Conservation (phyloP, 2,329 filamentous ascomycete species). For the Fusarium dimerum region DNA sequence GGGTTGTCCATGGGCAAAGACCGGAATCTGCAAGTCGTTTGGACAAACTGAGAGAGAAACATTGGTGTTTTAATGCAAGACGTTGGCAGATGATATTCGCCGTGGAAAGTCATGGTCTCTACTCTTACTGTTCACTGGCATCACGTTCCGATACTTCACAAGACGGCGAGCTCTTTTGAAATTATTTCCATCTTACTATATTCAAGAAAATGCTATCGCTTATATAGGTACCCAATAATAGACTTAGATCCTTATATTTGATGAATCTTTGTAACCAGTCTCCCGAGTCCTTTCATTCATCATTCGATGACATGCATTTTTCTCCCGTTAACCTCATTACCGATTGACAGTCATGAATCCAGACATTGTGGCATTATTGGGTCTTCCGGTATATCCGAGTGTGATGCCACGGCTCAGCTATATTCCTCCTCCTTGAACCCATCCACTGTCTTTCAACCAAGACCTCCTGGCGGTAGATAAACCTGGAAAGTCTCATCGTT, state of each 20-base stretch:
- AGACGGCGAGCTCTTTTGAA: slow-evolving; percentile 18
- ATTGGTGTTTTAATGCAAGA: too few relatives aligned
- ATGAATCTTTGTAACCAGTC: slow-evolving; percentile 7
- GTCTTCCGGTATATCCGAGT: slow-evolving; percentile 14
- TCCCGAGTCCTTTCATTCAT: background rate
- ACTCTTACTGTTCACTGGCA: background rate
- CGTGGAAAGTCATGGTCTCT: too few relatives aligned
- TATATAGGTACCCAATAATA: slow-evolving; percentile 7
- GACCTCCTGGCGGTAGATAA: background rate
- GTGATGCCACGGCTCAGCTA: slow-evolving; percentile 25
- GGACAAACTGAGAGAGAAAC: too few relatives aligned
- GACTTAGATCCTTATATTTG: slow-evolving; percentile 12
- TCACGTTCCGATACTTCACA: slow-evolving; percentile 15
- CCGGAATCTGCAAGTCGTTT: too few relatives aligned
- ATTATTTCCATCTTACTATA: slow-evolving; percentile 20
- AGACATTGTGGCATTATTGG: slow-evolving; percentile 12
- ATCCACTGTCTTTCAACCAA: slow-evolving; percentile 8
- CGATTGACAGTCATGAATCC: slow-evolving; percentile 10
- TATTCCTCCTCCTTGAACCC: slow-evolving; percentile 32
- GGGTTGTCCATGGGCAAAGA: too few relatives aligned
- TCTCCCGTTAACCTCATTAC: slow-evolving; percentile 11
- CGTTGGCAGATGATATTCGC: too few relatives aligned
- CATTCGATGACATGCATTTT: background rate
- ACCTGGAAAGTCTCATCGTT: slow-evolving; percentile 4
- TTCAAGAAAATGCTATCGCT: slow-evolving; percentile 8